Evolutionary conservation across 2,329 filamentous ascomycete genomes (phyloP).

Genomic region (Fusarium napiforme): DNA sequence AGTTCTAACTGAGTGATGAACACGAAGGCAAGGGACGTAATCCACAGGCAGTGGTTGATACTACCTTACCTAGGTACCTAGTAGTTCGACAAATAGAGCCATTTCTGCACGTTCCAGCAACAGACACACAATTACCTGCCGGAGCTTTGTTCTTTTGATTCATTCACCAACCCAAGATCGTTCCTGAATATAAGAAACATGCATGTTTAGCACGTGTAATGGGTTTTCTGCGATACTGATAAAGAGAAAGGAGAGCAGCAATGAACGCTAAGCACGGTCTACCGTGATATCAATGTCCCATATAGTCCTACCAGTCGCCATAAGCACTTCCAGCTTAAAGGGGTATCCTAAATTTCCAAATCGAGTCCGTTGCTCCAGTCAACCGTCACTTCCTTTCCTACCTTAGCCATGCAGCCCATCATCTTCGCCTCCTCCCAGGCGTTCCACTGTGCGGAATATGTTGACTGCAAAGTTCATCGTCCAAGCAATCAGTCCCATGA

Average conservation of each 20-base stretch:
- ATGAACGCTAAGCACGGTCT: conserved; percentile 33
- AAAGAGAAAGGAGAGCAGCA: conserved; percentile 13
- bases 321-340: conserved; percentile 32
- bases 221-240: background rate
- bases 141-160: background rate
- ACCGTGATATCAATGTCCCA: conserved; percentile 19
- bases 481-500: conserved; percentile 90
- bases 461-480: conserved; percentile 89
- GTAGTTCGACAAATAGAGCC: background rate
- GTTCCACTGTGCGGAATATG: conserved; percentile 75
- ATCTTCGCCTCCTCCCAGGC: conserved; percentile 66
- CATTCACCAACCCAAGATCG: background rate
- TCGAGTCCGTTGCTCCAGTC: conserved; percentile 6
- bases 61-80: too few relatives aligned
- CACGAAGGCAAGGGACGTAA: background rate
- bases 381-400: background rate
- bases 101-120: background rate
- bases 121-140: background rate
- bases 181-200: conserved; percentile 15
- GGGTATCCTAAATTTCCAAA: conserved; percentile 34
- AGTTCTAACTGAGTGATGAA: background rate
- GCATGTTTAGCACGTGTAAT: conserved; percentile 1
- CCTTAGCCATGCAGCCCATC: conserved; percentile 39
- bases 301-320: conserved; percentile 15
- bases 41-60: background rate